These are phyloP conservation scores for Trichoderma sp. DNA, from an alignment of 2,329 filamentous ascomycete genomes.

Conservation along the genomic window DNA sequence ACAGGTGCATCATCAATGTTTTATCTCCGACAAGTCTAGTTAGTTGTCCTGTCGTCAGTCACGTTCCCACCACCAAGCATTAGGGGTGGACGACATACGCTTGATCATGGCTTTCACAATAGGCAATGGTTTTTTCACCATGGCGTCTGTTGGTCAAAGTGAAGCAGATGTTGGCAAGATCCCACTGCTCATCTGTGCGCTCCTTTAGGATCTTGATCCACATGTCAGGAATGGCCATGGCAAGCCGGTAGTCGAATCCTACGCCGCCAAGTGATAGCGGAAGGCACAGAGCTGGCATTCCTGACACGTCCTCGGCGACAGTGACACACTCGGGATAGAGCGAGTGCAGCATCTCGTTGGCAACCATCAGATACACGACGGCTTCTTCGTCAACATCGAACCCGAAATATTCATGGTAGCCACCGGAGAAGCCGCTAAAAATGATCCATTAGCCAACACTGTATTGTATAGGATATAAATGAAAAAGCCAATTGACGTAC, in stretches of 20 bases:
- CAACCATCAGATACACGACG: slow-evolving; percentile 90
- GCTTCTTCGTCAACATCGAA: slow-evolving; percentile 86
- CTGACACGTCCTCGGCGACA: slow-evolving; percentile 94
- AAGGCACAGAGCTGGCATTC: slow-evolving; percentile 95
- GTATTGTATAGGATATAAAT: neutral
- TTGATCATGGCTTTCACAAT: slow-evolving; percentile 96
- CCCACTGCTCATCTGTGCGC: slow-evolving; percentile 85
- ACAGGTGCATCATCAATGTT: slow-evolving; percentile 95
- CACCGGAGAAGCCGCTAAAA: slow-evolving; percentile 83
- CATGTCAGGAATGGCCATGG: slow-evolving; percentile 97
- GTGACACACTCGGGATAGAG: slow-evolving; percentile 86
- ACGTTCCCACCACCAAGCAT: slow-evolving; percentile 13
- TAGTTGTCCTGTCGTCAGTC: slow-evolving; percentile 21
- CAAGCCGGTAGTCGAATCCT: slow-evolving; percentile 94
- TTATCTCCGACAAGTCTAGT: slow-evolving; percentile 92
- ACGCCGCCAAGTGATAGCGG: slow-evolving; percentile 82
- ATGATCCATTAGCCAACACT: slow-evolving; percentile 13
- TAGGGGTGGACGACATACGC: slow-evolving; percentile 60
- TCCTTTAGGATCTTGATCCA: slow-evolving; percentile 99
- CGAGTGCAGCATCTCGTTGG: slow-evolving; percentile 92
- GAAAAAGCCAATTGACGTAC: slow-evolving; percentile 49
- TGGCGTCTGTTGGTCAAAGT: slow-evolving; percentile 90
- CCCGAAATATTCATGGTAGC: slow-evolving; percentile 98
- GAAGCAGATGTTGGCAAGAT: slow-evolving; percentile 78
- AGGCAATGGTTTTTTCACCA: slow-evolving; percentile 97